phyloP scores from a whole-genome alignment of 1,284 basidiomycete genomes.

The Rhodotorula mucilaginosa region DNA sequence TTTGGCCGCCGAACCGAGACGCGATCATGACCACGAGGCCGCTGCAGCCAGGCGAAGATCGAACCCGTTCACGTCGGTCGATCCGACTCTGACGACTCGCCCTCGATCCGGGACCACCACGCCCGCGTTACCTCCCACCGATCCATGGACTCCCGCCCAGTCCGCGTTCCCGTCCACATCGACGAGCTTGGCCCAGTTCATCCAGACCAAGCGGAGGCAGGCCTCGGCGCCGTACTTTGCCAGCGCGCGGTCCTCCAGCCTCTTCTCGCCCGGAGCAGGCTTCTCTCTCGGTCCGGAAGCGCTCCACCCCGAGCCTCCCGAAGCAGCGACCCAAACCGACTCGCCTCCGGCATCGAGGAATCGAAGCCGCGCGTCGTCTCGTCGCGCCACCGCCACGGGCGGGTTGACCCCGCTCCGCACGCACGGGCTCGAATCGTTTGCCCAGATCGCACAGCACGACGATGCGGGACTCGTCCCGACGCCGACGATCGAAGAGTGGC shows the following conservation, averaged over 20 bases:
- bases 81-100: neutral
- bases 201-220: slow-evolving; percentile 41
- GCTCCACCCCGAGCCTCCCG: neutral
- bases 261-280: slow-evolving; percentile 19
- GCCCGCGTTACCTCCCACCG: slow-evolving; percentile 12
- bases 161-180: slow-evolving; percentile 17
- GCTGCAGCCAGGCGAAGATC: neutral
- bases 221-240: slow-evolving; percentile 41
- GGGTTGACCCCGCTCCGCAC: slow-evolving; percentile 10
- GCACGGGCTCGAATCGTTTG: slow-evolving; percentile 5
- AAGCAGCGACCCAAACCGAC: neutral
- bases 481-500: slow-evolving; percentile 42
- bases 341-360: slow-evolving; percentile 10
- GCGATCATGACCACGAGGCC: neutral
- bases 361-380: slow-evolving; percentile 6
- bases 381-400: slow-evolving; percentile 25
- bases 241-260: slow-evolving; percentile 15
- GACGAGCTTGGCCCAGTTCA: slow-evolving; percentile 37
- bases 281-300: slow-evolving; percentile 14
- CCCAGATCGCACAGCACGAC: neutral
- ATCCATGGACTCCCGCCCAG: slow-evolving; percentile 14
- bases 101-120: neutral
- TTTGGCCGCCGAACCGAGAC: neutral
- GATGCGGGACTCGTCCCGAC: slow-evolving; percentile 35
- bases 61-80: slow-evolving; percentile 6